Conservation (phyloP, 2,329 filamentous ascomycete species). For the Venturia carpophila region DNA sequence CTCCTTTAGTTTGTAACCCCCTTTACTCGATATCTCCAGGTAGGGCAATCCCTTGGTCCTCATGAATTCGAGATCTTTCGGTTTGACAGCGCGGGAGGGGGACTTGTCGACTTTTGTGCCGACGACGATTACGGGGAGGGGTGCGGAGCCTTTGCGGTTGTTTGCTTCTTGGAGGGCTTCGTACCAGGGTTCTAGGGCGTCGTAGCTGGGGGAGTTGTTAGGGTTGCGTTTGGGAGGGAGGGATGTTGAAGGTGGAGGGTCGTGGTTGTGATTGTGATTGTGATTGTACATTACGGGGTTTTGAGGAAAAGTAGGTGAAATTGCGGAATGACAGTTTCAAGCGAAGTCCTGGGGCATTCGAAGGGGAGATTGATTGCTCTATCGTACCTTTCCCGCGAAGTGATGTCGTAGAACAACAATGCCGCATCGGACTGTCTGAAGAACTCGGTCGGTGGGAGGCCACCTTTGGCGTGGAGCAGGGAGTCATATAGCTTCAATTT, state of each 20-base stretch:
- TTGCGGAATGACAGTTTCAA: neutral
- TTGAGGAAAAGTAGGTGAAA: too few species aligned
- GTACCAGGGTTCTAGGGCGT: constrained; percentile 8
- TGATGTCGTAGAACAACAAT: constrained; percentile 10
- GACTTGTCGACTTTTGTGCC: constrained; percentile 1
- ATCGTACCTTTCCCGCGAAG: neutral
- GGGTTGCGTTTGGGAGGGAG: too few species aligned
- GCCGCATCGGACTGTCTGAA: constrained; percentile 3
- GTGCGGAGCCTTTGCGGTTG: constrained; percentile 8
- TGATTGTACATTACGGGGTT: too few species aligned
- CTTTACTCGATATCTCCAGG: constrained; percentile 11
- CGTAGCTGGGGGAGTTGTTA: neutral
- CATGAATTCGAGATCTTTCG: constrained; percentile 7
- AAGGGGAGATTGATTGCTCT: too few species aligned
- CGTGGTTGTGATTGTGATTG: too few species aligned
- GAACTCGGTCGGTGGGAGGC: constrained; percentile 10
- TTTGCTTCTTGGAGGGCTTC: constrained; percentile 13
- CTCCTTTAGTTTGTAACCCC: neutral
- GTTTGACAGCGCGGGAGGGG: neutral
- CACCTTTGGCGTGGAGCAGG: constrained; percentile 12
- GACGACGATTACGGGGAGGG: constrained; percentile 9
- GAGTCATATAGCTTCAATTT: constrained; percentile 11
- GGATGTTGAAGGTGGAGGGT: too few species aligned
- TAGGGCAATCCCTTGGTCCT: neutral
- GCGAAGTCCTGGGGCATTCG: neutral